phyloP scores from a whole-genome alignment of 1,284 basidiomycete genomes.

The Grifola frondosa region DNA sequence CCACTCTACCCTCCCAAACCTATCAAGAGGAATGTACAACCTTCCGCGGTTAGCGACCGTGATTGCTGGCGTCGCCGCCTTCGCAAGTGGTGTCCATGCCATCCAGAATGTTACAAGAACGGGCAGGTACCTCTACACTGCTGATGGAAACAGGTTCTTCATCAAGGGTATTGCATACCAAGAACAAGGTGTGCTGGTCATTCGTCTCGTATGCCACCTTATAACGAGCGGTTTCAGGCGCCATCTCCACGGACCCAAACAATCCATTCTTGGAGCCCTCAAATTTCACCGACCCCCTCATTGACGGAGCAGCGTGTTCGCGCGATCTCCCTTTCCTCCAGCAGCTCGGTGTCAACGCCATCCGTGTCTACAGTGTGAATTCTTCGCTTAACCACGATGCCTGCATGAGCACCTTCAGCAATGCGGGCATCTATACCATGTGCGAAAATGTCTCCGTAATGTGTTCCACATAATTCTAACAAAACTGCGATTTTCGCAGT shows the following conservation, averaged over 20 bases:
- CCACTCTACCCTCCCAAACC: conserved; percentile 8
- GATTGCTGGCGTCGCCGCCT: conserved; percentile 25
- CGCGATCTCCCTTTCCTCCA: conserved; percentile 81
- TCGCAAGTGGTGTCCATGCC: conserved; percentile 47
- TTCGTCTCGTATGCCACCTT: neutral
- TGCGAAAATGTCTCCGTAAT: conserved; percentile 36
- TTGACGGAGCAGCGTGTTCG: conserved; percentile 64
- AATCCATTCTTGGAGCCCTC: conserved; percentile 80
- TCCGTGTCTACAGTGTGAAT: conserved; percentile 87
- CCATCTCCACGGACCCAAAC: conserved; percentile 41
- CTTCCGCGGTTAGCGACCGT: conserved; percentile 22
- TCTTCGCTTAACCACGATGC: conserved; percentile 79
- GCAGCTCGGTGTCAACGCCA: conserved; percentile 67
- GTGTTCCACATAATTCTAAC: conserved; percentile 7
- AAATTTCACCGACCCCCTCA: conserved; percentile 75
- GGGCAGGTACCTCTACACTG: conserved; percentile 79
- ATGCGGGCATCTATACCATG: conserved; percentile 88
- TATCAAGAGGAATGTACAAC: conserved; percentile 24
- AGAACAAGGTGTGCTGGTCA: conserved; percentile 61
- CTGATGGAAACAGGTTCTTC: conserved; percentile 77
- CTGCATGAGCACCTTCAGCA: conserved; percentile 80
- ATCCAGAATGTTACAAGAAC: conserved; percentile 59
- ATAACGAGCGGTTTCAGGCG: conserved; percentile 19
- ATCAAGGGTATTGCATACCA: conserved; percentile 94
- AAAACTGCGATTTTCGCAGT: conserved; percentile 40